Conservation (phyloP, 2,329 filamentous ascomycete species). For the Endothia cerciana region DNA sequence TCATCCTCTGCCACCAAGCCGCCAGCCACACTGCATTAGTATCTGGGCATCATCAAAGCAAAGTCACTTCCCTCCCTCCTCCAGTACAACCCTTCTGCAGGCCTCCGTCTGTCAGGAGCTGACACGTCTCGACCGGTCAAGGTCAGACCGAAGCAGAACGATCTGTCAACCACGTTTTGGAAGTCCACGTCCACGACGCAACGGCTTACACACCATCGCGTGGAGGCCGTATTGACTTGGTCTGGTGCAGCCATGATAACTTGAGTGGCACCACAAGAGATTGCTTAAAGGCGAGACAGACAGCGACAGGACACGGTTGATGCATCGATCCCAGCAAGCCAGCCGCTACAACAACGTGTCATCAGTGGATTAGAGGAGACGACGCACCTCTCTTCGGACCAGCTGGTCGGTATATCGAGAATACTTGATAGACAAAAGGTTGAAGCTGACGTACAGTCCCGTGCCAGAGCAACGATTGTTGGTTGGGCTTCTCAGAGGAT, state of each 20-base stretch:
- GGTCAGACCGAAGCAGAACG: background rate
- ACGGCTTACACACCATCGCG: constrained; percentile 15
- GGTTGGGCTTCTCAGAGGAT: background rate
- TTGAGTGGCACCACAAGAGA: constrained; percentile 5
- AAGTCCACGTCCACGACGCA: background rate
- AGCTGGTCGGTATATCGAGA: constrained; percentile 12
- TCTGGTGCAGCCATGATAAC: constrained; percentile 5
- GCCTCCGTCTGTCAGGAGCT: constrained; percentile 20
- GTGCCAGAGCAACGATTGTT: constrained; percentile 6
- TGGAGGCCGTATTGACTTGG: background rate
- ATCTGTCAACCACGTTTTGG: constrained; percentile 23
- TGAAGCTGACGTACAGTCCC: constrained; percentile 17
- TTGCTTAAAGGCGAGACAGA: constrained; percentile 13
- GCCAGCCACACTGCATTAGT: constrained; percentile 18
- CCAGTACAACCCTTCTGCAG: constrained; percentile 15
- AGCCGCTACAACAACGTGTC: constrained; percentile 20
- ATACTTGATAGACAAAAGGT: background rate
- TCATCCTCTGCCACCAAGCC: background rate
- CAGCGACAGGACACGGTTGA: constrained; percentile 14
- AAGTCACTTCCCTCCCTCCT: constrained; percentile 1
- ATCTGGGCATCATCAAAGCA: constrained; percentile 11
- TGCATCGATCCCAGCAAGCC: constrained; percentile 9
- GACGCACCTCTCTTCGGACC: constrained; percentile 16
- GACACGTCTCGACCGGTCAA: constrained; percentile 21
- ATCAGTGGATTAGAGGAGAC: constrained; percentile 4